These are phyloP conservation scores for Diaporthe nobilis DNA, from an alignment of 2,329 filamentous ascomycete species.

Conservation along the genomic window DNA sequence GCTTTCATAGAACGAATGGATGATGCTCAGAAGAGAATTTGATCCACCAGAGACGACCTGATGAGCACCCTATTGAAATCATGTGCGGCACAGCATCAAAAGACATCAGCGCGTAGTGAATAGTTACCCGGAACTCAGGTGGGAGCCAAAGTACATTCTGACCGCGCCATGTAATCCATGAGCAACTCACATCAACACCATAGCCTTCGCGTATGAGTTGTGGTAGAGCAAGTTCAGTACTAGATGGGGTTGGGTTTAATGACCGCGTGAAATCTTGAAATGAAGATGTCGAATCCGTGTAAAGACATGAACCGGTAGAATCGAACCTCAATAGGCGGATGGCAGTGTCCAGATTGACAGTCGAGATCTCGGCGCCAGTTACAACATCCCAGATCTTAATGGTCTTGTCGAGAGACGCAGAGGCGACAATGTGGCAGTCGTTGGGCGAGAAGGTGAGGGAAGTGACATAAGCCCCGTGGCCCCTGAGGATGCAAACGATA, in stretches of 20 bases:
- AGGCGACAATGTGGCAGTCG: neutral
- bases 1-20: too few relatives aligned
- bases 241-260: too few relatives aligned
- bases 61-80: neutral
- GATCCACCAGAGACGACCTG: neutral
- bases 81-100: neutral
- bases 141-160: neutral
- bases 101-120: too few relatives aligned
- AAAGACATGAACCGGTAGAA: neutral
- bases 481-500: slow-evolving; percentile 8
- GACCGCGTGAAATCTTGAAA: too few relatives aligned
- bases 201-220: neutral
- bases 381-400: neutral
- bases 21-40: neutral
- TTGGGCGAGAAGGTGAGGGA: slow-evolving; percentile 36
- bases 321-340: neutral
- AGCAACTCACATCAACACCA: neutral
- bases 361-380: slow-evolving; percentile 36
- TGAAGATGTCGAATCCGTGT: neutral
- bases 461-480: neutral
- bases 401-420: neutral
- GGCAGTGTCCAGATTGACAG: slow-evolving; percentile 38
- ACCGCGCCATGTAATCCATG: neutral
- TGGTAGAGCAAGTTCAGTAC: neutral
- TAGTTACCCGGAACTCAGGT: neutral